These are phyloP conservation scores for Colletotrichum siamense DNA, from an alignment of 2,329 filamentous ascomycete genomes.

Conservation along the genomic window DNA sequence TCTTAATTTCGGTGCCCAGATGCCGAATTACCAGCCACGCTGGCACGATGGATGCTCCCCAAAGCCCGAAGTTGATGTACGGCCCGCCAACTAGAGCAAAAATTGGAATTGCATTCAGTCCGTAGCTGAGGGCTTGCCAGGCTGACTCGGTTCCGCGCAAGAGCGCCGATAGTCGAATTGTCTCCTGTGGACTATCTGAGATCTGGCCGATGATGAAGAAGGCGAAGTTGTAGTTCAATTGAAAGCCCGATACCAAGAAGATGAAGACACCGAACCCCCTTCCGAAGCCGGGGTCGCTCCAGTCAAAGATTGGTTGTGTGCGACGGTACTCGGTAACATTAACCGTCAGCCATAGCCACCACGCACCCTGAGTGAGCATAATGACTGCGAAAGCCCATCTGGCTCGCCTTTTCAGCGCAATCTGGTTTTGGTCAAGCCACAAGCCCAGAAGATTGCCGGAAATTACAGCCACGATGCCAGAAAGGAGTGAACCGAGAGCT, in stretches of 20 bases:
- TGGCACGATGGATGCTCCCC: conserved; percentile 64
- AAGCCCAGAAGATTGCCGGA: conserved; percentile 67
- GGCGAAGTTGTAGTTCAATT: conserved; percentile 74
- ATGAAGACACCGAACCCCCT: conserved; percentile 57
- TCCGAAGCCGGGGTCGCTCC: conserved; percentile 48
- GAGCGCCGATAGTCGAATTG: conserved; percentile 68
- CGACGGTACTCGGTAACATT: conserved; percentile 63
- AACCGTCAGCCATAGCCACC: conserved; percentile 73
- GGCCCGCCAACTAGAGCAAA: conserved; percentile 68
- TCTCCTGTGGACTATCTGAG: conserved; percentile 62
- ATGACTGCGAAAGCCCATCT: conserved; percentile 58
- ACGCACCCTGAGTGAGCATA: conserved; percentile 63
- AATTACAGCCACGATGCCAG: conserved; percentile 64
- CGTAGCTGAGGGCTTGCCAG: conserved; percentile 73
- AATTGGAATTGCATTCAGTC: conserved; percentile 62
- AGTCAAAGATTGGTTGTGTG: conserved; percentile 56
- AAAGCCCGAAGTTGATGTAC: conserved; percentile 72
- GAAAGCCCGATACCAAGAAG: conserved; percentile 69
- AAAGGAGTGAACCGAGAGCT: conserved; percentile 49
- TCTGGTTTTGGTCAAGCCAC: conserved; percentile 59
- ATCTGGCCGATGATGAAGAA: conserved; percentile 73
- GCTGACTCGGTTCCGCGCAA: conserved; percentile 71
- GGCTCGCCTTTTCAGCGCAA: conserved; percentile 57
- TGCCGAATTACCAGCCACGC: conserved; percentile 61
- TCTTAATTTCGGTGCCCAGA: background rate